These are phyloP conservation scores for Plantago coronopus DNA, from an alignment of 305 asterid genomes.

Conservation along the genomic window DNA sequence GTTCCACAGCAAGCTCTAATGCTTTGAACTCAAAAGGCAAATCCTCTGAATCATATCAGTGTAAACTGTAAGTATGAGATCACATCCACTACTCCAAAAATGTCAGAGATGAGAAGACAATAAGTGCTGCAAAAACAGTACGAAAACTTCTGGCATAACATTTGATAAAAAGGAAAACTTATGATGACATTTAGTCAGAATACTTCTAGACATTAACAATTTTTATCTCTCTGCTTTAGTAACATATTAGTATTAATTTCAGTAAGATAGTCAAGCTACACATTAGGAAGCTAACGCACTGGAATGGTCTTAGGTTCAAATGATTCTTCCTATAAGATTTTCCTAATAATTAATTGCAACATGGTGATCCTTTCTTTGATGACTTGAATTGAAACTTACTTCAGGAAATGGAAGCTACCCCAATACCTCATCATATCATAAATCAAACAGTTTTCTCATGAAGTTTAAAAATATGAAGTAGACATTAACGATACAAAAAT, in stretches of 20 bases:
- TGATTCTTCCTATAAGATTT: too few relatives aligned
- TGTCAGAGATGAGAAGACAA: not conserved
- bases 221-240: not conserved
- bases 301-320: too few relatives aligned
- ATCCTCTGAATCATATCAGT: conserved; percentile 61
- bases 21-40: conserved; percentile 97
- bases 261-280: not conserved
- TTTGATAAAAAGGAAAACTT: not conserved
- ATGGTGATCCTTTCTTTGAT: too few relatives aligned
- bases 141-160: conserved; percentile 1
- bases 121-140: conserved; percentile 4
- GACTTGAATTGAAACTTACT: too few relatives aligned
- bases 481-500: conserved; percentile 10
- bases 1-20: conserved; percentile 94
- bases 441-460: not conserved
- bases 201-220: not conserved
- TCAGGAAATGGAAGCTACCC: too few relatives aligned
- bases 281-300: too few relatives aligned
- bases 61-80: conserved; percentile 21
- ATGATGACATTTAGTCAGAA: not conserved
- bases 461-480: not conserved
- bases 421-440: too few relatives aligned
- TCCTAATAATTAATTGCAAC: too few relatives aligned
- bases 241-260: too few relatives aligned
- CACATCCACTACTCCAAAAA: not conserved